These are phyloP conservation scores for Tetradesmus lagerheimii DNA, from an alignment of 139 green algal genomes.

Conservation along the genomic window DNA sequence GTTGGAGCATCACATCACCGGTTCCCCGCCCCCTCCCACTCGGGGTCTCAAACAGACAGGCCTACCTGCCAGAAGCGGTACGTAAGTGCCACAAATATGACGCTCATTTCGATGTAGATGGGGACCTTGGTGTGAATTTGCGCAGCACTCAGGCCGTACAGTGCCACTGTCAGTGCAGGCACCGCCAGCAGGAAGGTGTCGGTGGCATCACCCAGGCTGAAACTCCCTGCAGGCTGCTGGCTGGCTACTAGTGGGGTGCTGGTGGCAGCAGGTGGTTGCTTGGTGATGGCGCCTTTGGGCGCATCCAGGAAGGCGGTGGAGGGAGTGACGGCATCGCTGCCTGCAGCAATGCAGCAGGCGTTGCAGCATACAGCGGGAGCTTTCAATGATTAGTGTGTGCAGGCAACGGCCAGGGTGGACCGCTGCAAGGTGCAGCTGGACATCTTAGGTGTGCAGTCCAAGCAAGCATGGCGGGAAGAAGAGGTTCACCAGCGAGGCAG, in stretches of 20 bases:
- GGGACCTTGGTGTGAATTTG: constrained; percentile 26
- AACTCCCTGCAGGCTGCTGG: neutral
- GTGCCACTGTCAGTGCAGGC: neutral
- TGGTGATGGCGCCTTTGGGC: neutral
- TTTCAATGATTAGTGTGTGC: too few relatives aligned
- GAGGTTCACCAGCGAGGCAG: too few relatives aligned
- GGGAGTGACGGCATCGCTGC: neutral
- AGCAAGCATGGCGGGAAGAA: too few relatives aligned
- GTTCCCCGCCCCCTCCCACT: too few relatives aligned
- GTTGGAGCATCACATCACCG: too few relatives aligned
- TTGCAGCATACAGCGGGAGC: too few relatives aligned
- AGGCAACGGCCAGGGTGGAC: too few relatives aligned
- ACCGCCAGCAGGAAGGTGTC: constrained; percentile 10
- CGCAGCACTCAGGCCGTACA: constrained; percentile 5
- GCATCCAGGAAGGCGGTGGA: neutral
- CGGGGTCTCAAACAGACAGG: neutral
- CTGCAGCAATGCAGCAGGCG: neutral
- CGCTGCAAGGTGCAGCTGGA: too few relatives aligned
- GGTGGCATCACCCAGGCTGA: constrained; percentile 3
- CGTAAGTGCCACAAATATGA: constrained; percentile 12
- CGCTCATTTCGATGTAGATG: constrained; percentile 37
- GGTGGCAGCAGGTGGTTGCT: neutral
- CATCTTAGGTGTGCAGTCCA: too few relatives aligned
- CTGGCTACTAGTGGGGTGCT: neutral
- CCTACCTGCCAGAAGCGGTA: constrained; percentile 13